phyloP scores from a whole-genome alignment of 805 yeast species.

The Candida incommunis region DNA sequence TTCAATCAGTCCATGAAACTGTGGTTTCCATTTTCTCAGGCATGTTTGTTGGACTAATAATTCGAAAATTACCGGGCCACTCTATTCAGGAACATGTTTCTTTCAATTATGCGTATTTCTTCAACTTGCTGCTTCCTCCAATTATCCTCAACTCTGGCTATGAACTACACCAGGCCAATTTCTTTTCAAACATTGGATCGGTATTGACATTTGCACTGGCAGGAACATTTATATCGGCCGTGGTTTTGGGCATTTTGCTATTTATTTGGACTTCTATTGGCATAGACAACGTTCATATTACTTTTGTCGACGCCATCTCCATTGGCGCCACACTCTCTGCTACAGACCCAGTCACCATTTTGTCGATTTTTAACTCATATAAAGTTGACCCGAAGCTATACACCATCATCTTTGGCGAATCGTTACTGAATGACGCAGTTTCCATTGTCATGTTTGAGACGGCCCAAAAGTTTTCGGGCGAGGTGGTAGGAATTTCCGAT shows the following conservation, averaged over 20 bases:
- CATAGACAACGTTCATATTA: slow-evolving; percentile 71
- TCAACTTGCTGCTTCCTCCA: slow-evolving; percentile 89
- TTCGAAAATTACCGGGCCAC: slow-evolving; percentile 88
- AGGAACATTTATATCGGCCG: slow-evolving; percentile 86
- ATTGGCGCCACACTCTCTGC: slow-evolving; percentile 98
- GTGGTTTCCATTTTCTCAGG: slow-evolving; percentile 93
- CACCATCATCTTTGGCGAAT: slow-evolving; percentile 95
- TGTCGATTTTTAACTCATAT: slow-evolving; percentile 92
- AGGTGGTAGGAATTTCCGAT: slow-evolving; percentile 57
- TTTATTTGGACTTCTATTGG: slow-evolving; percentile 88
- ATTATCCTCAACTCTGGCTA: slow-evolving; percentile 93
- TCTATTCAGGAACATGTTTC: slow-evolving; percentile 95
- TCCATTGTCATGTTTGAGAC: slow-evolving; percentile 99
- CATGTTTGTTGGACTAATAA: slow-evolving; percentile 85
- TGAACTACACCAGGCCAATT: slow-evolving; percentile 90
- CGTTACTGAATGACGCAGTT: slow-evolving; percentile 89
- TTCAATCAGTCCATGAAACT: slow-evolving; percentile 95
- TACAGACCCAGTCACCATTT: slow-evolving; percentile 94
- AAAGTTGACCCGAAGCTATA: slow-evolving; percentile 96
- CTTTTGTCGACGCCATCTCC: slow-evolving; percentile 93
- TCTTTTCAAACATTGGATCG: slow-evolving; percentile 82
- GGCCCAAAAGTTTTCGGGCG: slow-evolving; percentile 89
- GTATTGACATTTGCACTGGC: slow-evolving; percentile 91
- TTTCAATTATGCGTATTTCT: slow-evolving; percentile 86
- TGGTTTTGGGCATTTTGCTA: slow-evolving; percentile 77